Evolutionary conservation across 148 eudicot species (phyloP), one percentile per base, ranked within the genome.

Genomic region (Vaccinium darrowii): DNA sequence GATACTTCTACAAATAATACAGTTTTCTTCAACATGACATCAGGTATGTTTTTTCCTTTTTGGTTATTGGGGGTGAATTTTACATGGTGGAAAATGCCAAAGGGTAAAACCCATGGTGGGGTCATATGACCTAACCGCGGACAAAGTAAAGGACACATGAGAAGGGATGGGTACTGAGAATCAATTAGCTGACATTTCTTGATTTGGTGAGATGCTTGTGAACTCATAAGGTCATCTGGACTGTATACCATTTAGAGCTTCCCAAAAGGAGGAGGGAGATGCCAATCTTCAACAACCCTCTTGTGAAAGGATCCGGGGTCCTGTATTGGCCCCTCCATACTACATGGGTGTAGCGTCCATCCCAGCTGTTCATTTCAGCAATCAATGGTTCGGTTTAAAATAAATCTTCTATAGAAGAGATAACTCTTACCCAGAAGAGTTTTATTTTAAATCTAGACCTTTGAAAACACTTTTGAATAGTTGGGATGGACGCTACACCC

Each of bases 171-270:
- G 30, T 56, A n/a, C 25, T 50, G 36, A 50, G 80, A 50, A 76
- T 76, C 56, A 76, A 51, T n/a, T 76, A 33, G 51, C 16, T 23
- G 33, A 23, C 19, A 50, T 49, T 50, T n/a, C 80, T 50, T n/a
- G 80, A 43, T 43, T 75, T 75, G 51, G 52, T 75, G 52, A 53
- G 78, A 75, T 75, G 51, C 52, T 75, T 21, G 43, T 77, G 52
- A 77, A 51, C 53, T 75, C 52, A 8, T 16, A 75, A 75, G 78
- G 78, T 27, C 19, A 54, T 53, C 52, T 78, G 81, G 81, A 78
- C 62, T 13, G 47, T 54, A 25, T 78, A 69, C 81, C 30, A 18
- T 21, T 0, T 76, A 4, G 57, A 50, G 80, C 30, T 50, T 50
- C 33, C 80, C 33, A 50, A 76, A 57, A 76, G 15, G 8, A 76